Conservation (phyloP, 441 rosid genomes). For the Populus hybrid region DNA sequence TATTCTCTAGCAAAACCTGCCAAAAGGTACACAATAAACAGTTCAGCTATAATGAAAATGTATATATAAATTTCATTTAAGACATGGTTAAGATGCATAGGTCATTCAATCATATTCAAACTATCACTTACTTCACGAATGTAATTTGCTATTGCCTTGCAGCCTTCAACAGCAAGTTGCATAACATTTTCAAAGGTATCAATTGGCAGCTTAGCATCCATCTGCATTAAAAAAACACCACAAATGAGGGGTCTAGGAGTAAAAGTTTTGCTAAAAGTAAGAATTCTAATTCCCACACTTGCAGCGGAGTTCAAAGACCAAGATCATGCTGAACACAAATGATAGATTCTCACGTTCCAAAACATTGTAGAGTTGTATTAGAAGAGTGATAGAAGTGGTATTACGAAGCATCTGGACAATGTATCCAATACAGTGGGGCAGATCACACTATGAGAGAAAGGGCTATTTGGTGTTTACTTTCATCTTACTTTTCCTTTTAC, state of each 20-base stretch:
- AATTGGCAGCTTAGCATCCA: slow-evolving; percentile 79
- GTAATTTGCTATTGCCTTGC: slow-evolving; percentile 81
- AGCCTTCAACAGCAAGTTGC: slow-evolving; percentile 80
- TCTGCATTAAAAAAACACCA: slow-evolving; percentile 36
- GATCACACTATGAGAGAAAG: background rate
- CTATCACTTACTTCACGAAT: slow-evolving; percentile 51
- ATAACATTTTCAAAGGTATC: slow-evolving; percentile 82
- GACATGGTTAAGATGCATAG: background rate
- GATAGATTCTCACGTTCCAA: background rate
- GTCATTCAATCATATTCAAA: background rate
- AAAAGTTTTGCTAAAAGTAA: background rate
- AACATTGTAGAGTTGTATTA: background rate
- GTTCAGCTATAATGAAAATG: background rate
- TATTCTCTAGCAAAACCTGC: slow-evolving; percentile 71
- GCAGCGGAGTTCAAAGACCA: too few relatives aligned
- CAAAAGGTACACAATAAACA: slow-evolving; percentile 11
- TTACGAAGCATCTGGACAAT: background rate
- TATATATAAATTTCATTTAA: background rate
- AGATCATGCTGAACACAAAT: background rate
- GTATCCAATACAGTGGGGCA: background rate
- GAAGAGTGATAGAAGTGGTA: background rate
- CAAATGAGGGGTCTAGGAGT: background rate
- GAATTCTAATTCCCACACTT: background rate
- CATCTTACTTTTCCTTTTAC: background rate
- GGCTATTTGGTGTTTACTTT: background rate